Percentiles rank a stretch among this genome's conserved stretches.
These are phyloP conservation scores for Cercospora brassicicola DNA, from an alignment of 2,329 filamentous ascomycete genomes.

Conservation along the genomic window DNA sequence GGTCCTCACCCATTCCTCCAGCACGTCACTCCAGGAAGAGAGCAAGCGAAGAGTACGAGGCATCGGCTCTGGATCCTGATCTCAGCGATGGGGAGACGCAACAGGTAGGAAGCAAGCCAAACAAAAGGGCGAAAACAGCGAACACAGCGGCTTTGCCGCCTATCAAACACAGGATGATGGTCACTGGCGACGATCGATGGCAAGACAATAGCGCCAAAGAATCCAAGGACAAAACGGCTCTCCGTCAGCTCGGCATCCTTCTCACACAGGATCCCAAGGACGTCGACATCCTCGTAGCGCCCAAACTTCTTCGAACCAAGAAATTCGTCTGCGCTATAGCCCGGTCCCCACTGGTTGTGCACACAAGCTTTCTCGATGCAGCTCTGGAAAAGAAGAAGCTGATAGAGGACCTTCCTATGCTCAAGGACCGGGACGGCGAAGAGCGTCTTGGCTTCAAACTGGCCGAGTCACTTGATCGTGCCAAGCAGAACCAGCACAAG, in stretches of 20 bases:
- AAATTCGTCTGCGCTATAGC: slow-evolving; percentile 92
- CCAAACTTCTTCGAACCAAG: slow-evolving; percentile 80
- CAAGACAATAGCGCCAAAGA: slow-evolving; percentile 70
- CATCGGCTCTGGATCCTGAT: slow-evolving; percentile 47
- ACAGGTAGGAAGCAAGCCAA: slow-evolving; percentile 47
- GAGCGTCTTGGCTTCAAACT: slow-evolving; percentile 69
- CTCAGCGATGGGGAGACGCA: slow-evolving; percentile 50
- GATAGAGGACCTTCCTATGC: slow-evolving; percentile 64
- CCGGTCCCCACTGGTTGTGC: slow-evolving; percentile 73
- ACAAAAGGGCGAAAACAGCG: slow-evolving; percentile 51
- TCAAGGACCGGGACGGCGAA: slow-evolving; percentile 70
- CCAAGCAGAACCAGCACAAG: slow-evolving; percentile 71
- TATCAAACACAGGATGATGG: slow-evolving; percentile 71
- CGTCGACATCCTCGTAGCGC: slow-evolving; percentile 85
- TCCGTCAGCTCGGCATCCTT: slow-evolving; percentile 82
- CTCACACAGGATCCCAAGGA: slow-evolving; percentile 73
- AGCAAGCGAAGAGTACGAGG: slow-evolving; percentile 43
- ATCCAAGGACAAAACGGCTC: slow-evolving; percentile 74
- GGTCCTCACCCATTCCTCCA: slow-evolving; percentile 31
- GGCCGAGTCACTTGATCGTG: slow-evolving; percentile 65
- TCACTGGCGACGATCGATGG: slow-evolving; percentile 86
- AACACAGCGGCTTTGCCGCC: slow-evolving; percentile 56
- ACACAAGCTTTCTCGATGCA: slow-evolving; percentile 73
- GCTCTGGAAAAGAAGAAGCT: slow-evolving; percentile 67
- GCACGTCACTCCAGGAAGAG: slow-evolving; percentile 37